A percentile compares a stretch with the other conserved stretches of the same genome.
phyloP scores from a whole-genome alignment of 306 rosid genomes.

The Cicer yamashitae region DNA sequence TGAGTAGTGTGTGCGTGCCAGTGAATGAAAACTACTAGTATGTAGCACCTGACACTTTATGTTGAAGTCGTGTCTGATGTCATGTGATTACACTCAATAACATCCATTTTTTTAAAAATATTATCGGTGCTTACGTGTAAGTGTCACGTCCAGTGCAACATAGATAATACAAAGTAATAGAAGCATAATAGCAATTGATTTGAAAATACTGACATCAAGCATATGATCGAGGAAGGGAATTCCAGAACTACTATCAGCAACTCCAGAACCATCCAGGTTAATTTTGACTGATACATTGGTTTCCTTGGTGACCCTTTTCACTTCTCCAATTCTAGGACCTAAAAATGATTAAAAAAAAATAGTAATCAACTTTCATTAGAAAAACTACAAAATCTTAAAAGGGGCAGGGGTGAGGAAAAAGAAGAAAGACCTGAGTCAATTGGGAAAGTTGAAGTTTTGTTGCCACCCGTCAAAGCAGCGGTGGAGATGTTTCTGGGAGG shows the following conservation, averaged over 20 bases:
- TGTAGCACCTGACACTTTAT: background rate
- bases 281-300: slow-evolving; percentile 85
- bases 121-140: background rate
- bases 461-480: slow-evolving; percentile 50
- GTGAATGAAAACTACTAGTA: background rate
- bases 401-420: background rate
- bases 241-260: slow-evolving; percentile 78
- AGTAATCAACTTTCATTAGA: slow-evolving; percentile 7
- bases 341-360: slow-evolving; percentile 5
- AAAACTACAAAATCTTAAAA: slow-evolving; percentile 8
- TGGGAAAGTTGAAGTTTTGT: slow-evolving; percentile 51
- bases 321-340: slow-evolving; percentile 87
- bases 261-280: slow-evolving; percentile 84
- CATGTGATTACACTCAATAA: background rate
- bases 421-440: slow-evolving; percentile 56
- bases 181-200: slow-evolving; percentile 10
- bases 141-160: background rate
- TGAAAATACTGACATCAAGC: slow-evolving; percentile 78
- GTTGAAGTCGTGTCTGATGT: background rate
- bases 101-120: background rate
- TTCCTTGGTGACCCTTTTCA: slow-evolving; percentile 84
- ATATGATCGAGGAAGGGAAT: slow-evolving; percentile 97
- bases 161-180: background rate
- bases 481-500: slow-evolving; percentile 43
- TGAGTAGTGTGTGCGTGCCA: background rate